Conservation (phyloP, 2,329 filamentous ascomycete genomes). For the Conoideocrella luteorostrata region DNA sequence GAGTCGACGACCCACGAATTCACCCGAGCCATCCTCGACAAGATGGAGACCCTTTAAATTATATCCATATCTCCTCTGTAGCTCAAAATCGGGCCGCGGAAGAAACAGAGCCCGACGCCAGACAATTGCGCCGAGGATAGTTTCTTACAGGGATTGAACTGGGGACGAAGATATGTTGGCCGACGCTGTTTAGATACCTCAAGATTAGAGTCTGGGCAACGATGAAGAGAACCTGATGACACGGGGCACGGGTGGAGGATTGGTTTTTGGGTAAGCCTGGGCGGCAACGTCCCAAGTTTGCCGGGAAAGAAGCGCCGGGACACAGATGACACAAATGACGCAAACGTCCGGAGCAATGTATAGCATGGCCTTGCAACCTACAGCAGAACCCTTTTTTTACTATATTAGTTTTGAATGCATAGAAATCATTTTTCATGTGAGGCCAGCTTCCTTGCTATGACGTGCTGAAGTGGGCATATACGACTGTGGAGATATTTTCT, state of each 20-base stretch:
- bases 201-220: not conserved
- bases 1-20: constrained; percentile 86
- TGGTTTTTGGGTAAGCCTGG: not conserved
- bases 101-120: not conserved
- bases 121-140: not conserved
- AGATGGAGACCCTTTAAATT: constrained; percentile 76
- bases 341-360: constrained; percentile 5
- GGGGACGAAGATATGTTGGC: not conserved
- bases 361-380: constrained; percentile 10
- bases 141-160: not conserved
- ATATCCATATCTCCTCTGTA: constrained; percentile 8
- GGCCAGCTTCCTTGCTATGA: not conserved
- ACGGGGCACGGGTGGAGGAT: not conserved
- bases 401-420: constrained; percentile 9
- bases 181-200: constrained; percentile 7
- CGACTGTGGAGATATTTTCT: too few species aligned
- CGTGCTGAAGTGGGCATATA: not conserved
- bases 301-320: not conserved
- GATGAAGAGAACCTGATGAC: not conserved
- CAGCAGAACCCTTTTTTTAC: not conserved
- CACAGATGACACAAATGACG: not conserved
- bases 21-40: constrained; percentile 85
- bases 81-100: not conserved
- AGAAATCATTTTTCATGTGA: constrained; percentile 1
- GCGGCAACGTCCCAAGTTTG: not conserved